Evolutionary conservation across 1,284 basidiomycete species (phyloP), one percentile per base, ranked within the genome.

Genomic region (Irpex sp.): DNA sequence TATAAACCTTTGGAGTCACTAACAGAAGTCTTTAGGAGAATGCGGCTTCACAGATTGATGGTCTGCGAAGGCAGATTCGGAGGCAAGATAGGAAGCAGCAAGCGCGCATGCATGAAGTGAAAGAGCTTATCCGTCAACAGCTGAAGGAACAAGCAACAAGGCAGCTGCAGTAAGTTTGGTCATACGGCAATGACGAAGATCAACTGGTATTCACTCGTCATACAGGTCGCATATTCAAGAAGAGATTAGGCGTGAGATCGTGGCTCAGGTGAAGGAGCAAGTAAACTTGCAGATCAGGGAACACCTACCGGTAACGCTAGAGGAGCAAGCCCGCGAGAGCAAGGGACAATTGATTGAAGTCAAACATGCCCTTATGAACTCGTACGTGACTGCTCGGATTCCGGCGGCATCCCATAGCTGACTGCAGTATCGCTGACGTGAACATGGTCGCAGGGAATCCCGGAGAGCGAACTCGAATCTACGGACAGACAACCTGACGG

Each of bases 401-500:
- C 31, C 31, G 31, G 31, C 5, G 31, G 31, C 6, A 7, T 34
- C 1, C 1, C 31, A 6, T 1, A 34, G 6, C 31, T 0, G 31
- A 34, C 31, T 34, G 1, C 6, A 34, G 6, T 34, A 3, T 47
- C n/a, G 38, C 7, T 48, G 52, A 31, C 44, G 2, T 47, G n/a
- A 19, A 48, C 26, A 8, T 15, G 17, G 0, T 15, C 13, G 7
- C 64, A 85, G 86, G 1, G 76, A 83, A 64, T 80, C 85, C 17
- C 76, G 85, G 59, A 75, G 77, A n/a, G 70, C 66, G 34, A 87
- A 87, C 69, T 75, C 82, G 3, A 71, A 66, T 2, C 61, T 83
- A 15, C 74, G 79, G n/a, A 67, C 75, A 1, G 76, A 71, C 49
- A 76, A 82, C 68, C 68, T 81, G 19, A 74, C 80, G 63, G 82